Evolutionary conservation across 305 asterid genomes (phyloP).

Genomic region (Solanum hybrid): DNA sequence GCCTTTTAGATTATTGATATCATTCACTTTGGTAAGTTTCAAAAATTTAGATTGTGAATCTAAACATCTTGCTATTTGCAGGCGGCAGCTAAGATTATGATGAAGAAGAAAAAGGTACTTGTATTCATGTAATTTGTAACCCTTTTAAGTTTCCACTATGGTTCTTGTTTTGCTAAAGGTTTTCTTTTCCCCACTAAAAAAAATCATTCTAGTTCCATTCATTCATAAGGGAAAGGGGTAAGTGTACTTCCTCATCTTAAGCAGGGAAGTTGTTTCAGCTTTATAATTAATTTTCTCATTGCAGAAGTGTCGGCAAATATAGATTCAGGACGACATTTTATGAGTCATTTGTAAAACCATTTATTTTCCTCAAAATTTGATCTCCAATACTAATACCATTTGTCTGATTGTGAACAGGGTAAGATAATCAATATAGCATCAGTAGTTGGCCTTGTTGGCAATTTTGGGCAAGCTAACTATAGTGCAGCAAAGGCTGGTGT

Average conservation of each 20-base stretch:
- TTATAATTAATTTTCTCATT: not conserved
- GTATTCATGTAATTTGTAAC: not conserved
- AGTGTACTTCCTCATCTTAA: not conserved
- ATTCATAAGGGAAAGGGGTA: not conserved
- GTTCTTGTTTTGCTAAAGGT: not conserved
- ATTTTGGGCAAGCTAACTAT: slow-evolving; percentile 92
- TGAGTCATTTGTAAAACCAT: not conserved
- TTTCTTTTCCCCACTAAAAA: not conserved
- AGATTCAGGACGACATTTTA: not conserved
- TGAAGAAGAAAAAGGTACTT: slow-evolving; percentile 88
- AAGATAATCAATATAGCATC: slow-evolving; percentile 88
- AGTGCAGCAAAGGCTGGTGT: slow-evolving; percentile 99
- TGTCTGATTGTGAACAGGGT: slow-evolving; percentile 35
- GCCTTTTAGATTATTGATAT: slow-evolving; percentile 6
- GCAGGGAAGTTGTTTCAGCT: not conserved
- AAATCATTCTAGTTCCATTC: not conserved
- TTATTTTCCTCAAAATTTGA: not conserved
- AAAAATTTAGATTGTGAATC: slow-evolving; percentile 9
- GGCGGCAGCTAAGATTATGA: slow-evolving; percentile 95
- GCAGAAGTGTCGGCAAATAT: not conserved
- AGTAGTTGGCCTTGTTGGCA: slow-evolving; percentile 94
- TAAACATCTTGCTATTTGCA: slow-evolving; percentile 26
- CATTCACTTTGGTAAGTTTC: not conserved
- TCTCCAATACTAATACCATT: not conserved
- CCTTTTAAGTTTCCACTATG: not conserved